Conservation (phyloP, 176 grass and related monocot species). For the Tuctoria greenei region DNA sequence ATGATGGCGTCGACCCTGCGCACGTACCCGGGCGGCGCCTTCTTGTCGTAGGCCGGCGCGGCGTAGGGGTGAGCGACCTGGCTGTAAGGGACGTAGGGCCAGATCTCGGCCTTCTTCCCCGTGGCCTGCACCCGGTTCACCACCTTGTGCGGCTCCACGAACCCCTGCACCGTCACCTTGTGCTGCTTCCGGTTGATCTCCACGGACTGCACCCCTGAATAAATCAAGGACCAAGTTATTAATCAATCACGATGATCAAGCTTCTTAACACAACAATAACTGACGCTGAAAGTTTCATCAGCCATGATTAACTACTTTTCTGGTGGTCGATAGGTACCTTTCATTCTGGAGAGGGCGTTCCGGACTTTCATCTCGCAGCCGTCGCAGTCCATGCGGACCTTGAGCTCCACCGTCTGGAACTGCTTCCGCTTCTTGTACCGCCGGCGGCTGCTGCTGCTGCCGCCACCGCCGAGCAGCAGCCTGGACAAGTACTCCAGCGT, state of each 20-base stretch:
- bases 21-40: slow-evolving; percentile 78
- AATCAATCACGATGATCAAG: not conserved
- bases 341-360: slow-evolving; percentile 80
- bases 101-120: slow-evolving; percentile 89
- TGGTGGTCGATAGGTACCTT: slow-evolving; percentile 41
- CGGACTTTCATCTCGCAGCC: slow-evolving; percentile 85
- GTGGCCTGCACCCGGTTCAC: slow-evolving; percentile 73
- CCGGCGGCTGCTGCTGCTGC: slow-evolving; percentile 21
- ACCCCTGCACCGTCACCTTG: slow-evolving; percentile 87
- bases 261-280: not conserved
- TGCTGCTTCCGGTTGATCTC: slow-evolving; percentile 89
- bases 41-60: slow-evolving; percentile 62
- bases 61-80: slow-evolving; percentile 71
- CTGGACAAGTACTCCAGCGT: slow-evolving; percentile 62
- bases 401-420: slow-evolving; percentile 91
- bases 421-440: slow-evolving; percentile 76
- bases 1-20: slow-evolving; percentile 66
- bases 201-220: slow-evolving; percentile 81
- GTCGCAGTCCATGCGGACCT: slow-evolving; percentile 85
- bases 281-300: too few relatives aligned
- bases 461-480: slow-evolving; percentile 53
- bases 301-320: too few relatives aligned
- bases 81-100: slow-evolving; percentile 93
- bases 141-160: slow-evolving; percentile 70
- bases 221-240: too few relatives aligned